Evolutionary conservation across 768 basidiomycete genomes (phyloP).

Genomic region (Lenzites betulinus): DNA sequence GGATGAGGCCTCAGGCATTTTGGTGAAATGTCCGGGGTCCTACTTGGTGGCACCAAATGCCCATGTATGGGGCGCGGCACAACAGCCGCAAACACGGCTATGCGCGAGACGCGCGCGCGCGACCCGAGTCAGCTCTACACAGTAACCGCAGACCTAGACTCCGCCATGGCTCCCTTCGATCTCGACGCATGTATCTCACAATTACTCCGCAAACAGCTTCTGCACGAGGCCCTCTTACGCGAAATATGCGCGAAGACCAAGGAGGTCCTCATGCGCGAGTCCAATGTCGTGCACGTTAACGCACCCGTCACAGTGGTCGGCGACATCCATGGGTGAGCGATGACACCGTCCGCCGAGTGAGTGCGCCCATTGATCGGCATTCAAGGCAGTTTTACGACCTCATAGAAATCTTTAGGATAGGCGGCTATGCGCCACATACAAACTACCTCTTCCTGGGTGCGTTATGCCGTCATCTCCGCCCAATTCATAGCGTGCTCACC

Average conservation of each 20-base stretch:
- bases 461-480: conserved; percentile 32
- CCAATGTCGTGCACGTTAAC: conserved; percentile 95
- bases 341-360: conserved; percentile 21
- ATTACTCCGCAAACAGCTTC: conserved; percentile 85
- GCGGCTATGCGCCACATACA: conserved; percentile 93
- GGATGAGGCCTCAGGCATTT: no score
- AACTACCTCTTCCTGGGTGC: conserved; percentile 97
- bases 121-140: conserved; percentile 12
- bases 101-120: neutral
- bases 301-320: conserved; percentile 98
- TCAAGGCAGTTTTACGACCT: conserved; percentile 98
- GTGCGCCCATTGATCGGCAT: conserved; percentile 34
- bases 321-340: conserved; percentile 94
- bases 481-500: conserved; percentile 7
- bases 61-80: neutral
- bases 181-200: conserved; percentile 96
- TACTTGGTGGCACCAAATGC: neutral
- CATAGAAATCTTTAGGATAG: conserved; percentile 98
- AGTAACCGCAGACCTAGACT: conserved; percentile 14
- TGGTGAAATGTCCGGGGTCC: no score
- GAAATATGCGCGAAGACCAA: conserved; percentile 99
- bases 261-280: conserved; percentile 98
- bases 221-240: conserved; percentile 91
- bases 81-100: conserved; percentile 4
- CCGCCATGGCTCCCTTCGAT: conserved; percentile 77